Evolutionary conservation across 192 early-diverging fungal species (phyloP), one percentile per base, ranked within the genome.

Genomic region (Backusella psychrophila): DNA sequence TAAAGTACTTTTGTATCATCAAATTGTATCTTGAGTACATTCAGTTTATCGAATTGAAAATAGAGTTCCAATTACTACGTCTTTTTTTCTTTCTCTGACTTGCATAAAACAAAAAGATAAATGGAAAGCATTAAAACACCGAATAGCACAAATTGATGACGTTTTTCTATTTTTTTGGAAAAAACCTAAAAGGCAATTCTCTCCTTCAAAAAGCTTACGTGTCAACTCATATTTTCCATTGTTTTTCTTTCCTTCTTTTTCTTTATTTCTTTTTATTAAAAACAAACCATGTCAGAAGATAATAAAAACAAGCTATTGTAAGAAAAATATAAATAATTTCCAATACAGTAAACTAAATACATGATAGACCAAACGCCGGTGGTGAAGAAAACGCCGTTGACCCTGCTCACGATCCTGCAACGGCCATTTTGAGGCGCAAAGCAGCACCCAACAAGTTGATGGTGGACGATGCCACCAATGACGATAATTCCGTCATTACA

Each of bases 381-480:
- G 86, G 86, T 39, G 65, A 77, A 66, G 81, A 85, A 7, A 73
- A 84, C 26, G 49, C 81, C 66, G 75, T 78, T 39, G 89, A 93
- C 81, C 85, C 90, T 33, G 87, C 85, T 46, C 87, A 95, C 68
- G 98, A 99, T 87, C 87, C 92, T 34, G 93, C 97, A 63, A 94
- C 95, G n/a, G 98, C 97, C 68, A 99, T 99, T 80, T 86, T 99
- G 67, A 94, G 96, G 80, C 92, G 93, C 78, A 99, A 99, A 83
- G 81, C 94, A 0, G 93, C 96, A 46, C 95, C 95, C n/a, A 99
- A 99, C 89, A 99, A 99, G 89, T 85, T 99, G 67, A 94, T 99
- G 86, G 95, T 99, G 34, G 98, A 98, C 81, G 97, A 98, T 78
- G 95, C 96, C 39, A 92, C 89, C 74, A 98, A 93, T 81, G 97